Conservation (phyloP, 192 early-diverging fungal species). For the Coemansia guatemalensis region DNA sequence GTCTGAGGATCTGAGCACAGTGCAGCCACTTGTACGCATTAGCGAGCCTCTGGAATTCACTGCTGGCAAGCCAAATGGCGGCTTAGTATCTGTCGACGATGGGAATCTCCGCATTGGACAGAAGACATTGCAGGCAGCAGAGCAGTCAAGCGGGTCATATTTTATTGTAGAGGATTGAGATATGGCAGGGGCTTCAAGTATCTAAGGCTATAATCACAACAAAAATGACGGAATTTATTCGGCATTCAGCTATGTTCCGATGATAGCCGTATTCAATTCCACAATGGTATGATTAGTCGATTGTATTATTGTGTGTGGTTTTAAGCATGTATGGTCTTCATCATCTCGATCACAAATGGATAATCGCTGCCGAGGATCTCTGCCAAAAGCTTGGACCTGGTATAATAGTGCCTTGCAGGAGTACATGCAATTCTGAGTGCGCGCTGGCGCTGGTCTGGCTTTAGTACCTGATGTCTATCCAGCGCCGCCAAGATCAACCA, state of each 20-base stretch:
- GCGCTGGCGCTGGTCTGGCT: constrained; percentile 10
- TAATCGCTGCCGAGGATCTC: constrained; percentile 25
- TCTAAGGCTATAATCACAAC: background rate
- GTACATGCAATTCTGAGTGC: constrained; percentile 19
- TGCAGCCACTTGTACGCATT: constrained; percentile 35
- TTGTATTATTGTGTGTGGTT: background rate
- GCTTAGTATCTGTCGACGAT: constrained; percentile 3
- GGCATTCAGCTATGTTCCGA: background rate
- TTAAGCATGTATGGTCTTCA: constrained; percentile 10
- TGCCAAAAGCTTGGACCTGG: constrained; percentile 12
- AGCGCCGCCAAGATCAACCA: constrained; percentile 11
- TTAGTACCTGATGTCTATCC: constrained; percentile 20
- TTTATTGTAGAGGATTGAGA: constrained; percentile 34
- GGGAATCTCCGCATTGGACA: constrained; percentile 9
- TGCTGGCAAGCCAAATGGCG: constrained; percentile 4
- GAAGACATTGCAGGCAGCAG: constrained; percentile 12
- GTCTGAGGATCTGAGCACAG: constrained; percentile 21
- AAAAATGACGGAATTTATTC: background rate
- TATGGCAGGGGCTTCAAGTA: background rate
- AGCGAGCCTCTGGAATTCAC: constrained; percentile 34
- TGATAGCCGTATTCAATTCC: background rate
- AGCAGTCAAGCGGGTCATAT: constrained; percentile 24
- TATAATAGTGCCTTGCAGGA: background rate
- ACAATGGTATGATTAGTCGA: background rate
- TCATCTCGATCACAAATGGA: constrained; percentile 11